Base-by-base conservation (phyloP, 371 early-diverging fungal genomes). In the Lichtheimia ramosa region DNA sequence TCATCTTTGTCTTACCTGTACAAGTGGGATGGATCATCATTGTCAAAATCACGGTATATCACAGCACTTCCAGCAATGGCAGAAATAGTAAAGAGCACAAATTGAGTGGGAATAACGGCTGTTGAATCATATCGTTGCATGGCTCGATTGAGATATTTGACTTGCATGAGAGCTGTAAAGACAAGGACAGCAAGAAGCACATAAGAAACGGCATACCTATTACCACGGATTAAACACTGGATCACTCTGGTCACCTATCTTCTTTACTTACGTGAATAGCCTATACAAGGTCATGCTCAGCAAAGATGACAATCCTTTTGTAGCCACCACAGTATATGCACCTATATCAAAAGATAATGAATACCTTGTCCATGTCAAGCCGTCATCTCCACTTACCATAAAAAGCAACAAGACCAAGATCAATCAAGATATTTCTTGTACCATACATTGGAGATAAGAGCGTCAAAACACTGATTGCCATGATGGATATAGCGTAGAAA, bases 91-190 rank as follows among this genome's bases (percentile, higher is more conserved):
- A 90, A 91, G 13, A 89, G 69, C 1, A 92, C 91, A 70, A 89
- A 92, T 65, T 92, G 90, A 2, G 90, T 92, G 1, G 91, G 91
- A 48, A 92, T 89, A 6, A 91, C 91, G 66, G 86, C 86, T 2
- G 87, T 87, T 1, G 87, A 84, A 54, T 89, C 88, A 53, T 88
- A 89, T 20, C 77, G 73, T 52, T 82, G 86, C 20, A 91, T 77
- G 5, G 92, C 84, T 50, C 77, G 79, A 75, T 89, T 91, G 20
- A 91, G 70, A 54, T 83, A 89, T 65, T 83, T 83, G 66, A 91
- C 84, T 62, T 91, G 92, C 34, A 89, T 51, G 15, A 91, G 74
- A 3, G 87, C 91, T 5, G 90, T 90, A 3, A 74, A 67, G 8
- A 89, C 71, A 42, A 90, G 64, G 3, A 88, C 77, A 55, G 83